phyloP scores from a whole-genome alignment of 805 yeast species.

The Cyberlindnera euphorbiiphila region DNA sequence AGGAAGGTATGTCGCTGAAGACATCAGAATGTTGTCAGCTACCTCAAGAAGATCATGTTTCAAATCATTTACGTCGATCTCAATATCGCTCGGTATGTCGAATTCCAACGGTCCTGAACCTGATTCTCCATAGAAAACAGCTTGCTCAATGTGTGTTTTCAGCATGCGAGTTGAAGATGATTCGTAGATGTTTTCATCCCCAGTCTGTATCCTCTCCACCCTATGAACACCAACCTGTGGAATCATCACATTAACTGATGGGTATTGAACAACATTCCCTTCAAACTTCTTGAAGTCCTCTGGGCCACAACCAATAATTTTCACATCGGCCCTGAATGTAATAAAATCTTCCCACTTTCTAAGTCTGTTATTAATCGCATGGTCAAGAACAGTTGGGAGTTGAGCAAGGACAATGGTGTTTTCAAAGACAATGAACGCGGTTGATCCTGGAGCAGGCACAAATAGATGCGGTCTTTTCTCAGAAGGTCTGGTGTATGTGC shows the following conservation, averaged over 20 bases:
- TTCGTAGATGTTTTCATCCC: slow-evolving; percentile 19
- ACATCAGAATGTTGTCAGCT: slow-evolving; percentile 51
- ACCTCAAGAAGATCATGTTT: slow-evolving; percentile 50
- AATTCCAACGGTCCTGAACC: slow-evolving; percentile 46
- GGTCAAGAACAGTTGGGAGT: slow-evolving; percentile 37
- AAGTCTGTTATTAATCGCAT: slow-evolving; percentile 30
- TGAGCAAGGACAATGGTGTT: slow-evolving; percentile 67
- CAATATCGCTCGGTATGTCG: slow-evolving; percentile 40
- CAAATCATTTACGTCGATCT: slow-evolving; percentile 41
- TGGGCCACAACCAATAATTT: slow-evolving; percentile 56
- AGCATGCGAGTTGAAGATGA: slow-evolving; percentile 35
- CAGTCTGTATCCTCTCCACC: slow-evolving; percentile 42
- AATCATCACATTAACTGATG: slow-evolving; percentile 48
- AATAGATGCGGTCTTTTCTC: slow-evolving; percentile 43
- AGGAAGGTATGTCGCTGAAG: slow-evolving; percentile 56
- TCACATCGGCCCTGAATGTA: slow-evolving; percentile 47
- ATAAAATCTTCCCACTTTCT: slow-evolving; percentile 82
- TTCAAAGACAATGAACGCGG: slow-evolving; percentile 58
- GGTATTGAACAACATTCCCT: slow-evolving; percentile 29
- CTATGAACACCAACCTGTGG: slow-evolving; percentile 58
- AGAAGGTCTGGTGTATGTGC: slow-evolving; percentile 37
- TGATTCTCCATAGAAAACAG: slow-evolving; percentile 55
- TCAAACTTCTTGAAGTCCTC: slow-evolving; percentile 35
- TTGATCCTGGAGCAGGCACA: slow-evolving; percentile 53
- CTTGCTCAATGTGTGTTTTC: slow-evolving; percentile 80